Conservation (phyloP, 352 stramenopile species). For the Phytophthora nicotianae region DNA sequence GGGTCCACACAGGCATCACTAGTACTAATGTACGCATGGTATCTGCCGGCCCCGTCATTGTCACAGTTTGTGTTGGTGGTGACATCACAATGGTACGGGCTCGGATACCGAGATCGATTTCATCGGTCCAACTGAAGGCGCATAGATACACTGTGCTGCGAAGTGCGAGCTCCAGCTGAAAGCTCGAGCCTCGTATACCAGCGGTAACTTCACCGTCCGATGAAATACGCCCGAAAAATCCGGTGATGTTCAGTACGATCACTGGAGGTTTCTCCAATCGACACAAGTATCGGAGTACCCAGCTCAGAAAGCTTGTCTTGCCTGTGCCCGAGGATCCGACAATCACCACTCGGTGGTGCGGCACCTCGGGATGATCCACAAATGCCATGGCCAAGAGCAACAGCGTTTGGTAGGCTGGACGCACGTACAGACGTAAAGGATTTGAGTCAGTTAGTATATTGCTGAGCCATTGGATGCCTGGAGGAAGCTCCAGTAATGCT, state of each 20-base stretch:
- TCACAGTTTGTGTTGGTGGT: constrained; percentile 11
- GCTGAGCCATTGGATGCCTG: constrained; percentile 18
- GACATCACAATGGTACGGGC: constrained; percentile 35
- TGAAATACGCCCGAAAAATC: constrained; percentile 38
- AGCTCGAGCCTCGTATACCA: constrained; percentile 31
- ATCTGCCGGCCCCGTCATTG: neutral
- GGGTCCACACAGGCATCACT: constrained; percentile 47
- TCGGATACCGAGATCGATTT: constrained; percentile 6
- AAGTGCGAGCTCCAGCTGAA: constrained; percentile 27
- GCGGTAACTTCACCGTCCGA: constrained; percentile 26
- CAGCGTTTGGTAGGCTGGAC: constrained; percentile 33
- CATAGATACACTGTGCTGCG: constrained; percentile 42
- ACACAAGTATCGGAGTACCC: constrained; percentile 33
- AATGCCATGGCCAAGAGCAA: constrained; percentile 34
- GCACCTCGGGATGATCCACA: constrained; percentile 27
- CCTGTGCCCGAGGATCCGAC: constrained; percentile 43
- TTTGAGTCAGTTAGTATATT: constrained; percentile 2
- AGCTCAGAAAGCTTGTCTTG: constrained; percentile 50
- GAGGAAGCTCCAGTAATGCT: constrained; percentile 22
- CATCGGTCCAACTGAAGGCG: constrained; percentile 21
- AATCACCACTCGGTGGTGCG: constrained; percentile 33
- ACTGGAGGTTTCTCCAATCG: constrained; percentile 17
- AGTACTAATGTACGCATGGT: constrained; percentile 26
- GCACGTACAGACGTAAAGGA: constrained; percentile 29
- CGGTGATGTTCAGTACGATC: constrained; percentile 38